phyloP scores from a whole-genome alignment of 257 asterid species.

The Plantago ovata region DNA sequence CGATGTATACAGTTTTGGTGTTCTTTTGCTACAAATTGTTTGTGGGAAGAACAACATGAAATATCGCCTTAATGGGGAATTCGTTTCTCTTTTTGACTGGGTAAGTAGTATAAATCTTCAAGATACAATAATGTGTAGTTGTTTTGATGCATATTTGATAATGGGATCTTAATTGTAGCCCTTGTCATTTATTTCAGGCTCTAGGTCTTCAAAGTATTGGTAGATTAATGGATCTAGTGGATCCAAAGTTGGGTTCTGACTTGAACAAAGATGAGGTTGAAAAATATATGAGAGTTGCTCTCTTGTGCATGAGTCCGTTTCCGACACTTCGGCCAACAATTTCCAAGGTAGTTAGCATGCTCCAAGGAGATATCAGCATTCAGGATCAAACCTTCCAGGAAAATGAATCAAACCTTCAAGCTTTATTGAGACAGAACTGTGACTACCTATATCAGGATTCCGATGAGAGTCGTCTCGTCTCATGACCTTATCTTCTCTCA shows the following conservation, averaged over 20 bases:
- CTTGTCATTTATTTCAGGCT: constrained; percentile 29
- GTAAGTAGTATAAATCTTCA: constrained; percentile 26
- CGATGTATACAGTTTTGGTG: constrained; percentile 69
- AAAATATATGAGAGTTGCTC: constrained; percentile 46
- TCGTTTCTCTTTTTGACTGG: constrained; percentile 67
- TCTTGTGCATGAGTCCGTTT: constrained; percentile 58
- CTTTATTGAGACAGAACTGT: constrained; percentile 38
- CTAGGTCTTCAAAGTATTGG: constrained; percentile 50
- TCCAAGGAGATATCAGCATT: constrained; percentile 39
- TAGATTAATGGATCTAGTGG: constrained; percentile 45
- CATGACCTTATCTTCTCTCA: too few species aligned
- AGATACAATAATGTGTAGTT: too few species aligned
- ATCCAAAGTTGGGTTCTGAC: constrained; percentile 43
- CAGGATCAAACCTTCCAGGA: constrained; percentile 38
- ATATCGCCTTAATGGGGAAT: constrained; percentile 42
- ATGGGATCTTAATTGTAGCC: too few species aligned
- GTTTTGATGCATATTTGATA: background rate
- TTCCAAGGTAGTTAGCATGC: constrained; percentile 55
- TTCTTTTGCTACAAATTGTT: constrained; percentile 52
- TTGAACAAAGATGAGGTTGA: constrained; percentile 33
- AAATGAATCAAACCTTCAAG: constrained; percentile 39
- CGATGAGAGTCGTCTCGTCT: background rate
- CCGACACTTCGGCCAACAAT: constrained; percentile 64
- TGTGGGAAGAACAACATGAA: constrained; percentile 60
- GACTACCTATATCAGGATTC: constrained; percentile 18